Conservation (phyloP, 208 protist species). For the Acanthamoeba castellanii region DNA sequence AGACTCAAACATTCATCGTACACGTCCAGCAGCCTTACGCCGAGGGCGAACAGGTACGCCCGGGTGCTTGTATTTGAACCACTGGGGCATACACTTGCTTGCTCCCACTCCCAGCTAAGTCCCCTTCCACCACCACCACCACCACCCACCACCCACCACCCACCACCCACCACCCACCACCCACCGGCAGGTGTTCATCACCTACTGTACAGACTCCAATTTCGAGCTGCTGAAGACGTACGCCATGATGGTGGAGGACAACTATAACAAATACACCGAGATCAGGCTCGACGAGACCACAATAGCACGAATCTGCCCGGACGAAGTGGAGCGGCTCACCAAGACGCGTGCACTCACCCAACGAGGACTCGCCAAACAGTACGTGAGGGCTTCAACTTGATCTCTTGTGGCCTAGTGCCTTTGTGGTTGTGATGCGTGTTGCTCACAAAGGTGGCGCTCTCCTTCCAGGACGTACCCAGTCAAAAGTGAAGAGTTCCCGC, state of each 20-base stretch:
- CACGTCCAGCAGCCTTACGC: background rate
- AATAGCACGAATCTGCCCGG: background rate
- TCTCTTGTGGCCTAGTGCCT: background rate
- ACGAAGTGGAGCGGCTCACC: background rate
- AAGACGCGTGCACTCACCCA: background rate
- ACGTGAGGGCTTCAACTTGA: background rate
- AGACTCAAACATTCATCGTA: background rate
- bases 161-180: no score
- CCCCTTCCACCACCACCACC: no score
- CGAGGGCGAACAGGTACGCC: constrained; percentile 16
- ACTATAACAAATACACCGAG: constrained; percentile 7
- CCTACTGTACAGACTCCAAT: constrained; percentile 46
- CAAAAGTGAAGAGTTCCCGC: constrained; percentile 13
- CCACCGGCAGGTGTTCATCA: constrained; percentile 16
- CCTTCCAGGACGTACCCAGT: background rate
- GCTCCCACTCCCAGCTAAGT: no score
- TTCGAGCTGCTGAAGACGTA: constrained; percentile 53
- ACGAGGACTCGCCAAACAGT: background rate
- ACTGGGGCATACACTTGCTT: background rate
- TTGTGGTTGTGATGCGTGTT: background rate
- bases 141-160: no score
- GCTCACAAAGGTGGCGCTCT: background rate
- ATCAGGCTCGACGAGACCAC: background rate
- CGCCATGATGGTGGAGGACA: constrained; percentile 8
- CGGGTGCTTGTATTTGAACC: background rate